Conservation (phyloP, 352 stramenopile species). For the Phytopythium sindhum region DNA sequence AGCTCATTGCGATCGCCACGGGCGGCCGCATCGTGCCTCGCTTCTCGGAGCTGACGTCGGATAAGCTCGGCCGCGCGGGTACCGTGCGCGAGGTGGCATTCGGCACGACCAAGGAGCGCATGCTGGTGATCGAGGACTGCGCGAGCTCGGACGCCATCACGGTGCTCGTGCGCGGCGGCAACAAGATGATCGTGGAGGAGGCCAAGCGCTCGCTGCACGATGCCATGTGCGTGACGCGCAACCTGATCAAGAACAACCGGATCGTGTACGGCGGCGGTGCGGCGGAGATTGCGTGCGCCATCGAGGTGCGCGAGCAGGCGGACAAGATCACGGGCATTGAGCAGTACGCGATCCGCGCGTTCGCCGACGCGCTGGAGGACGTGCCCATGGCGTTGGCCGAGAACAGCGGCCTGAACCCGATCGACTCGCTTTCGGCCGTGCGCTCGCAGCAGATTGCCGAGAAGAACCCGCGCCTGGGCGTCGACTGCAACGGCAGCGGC, state of each 20-base stretch:
- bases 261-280: constrained; percentile 99
- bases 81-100: constrained; percentile 96
- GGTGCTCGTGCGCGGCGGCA: constrained; percentile 97
- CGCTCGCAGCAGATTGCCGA: constrained; percentile 94
- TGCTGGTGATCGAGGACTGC: constrained; percentile 99
- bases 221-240: constrained; percentile 99
- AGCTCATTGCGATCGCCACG: constrained; percentile 99
- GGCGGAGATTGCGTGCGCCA: constrained; percentile 97
- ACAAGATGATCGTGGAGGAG: constrained; percentile 99
- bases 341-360: constrained; percentile 98
- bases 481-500: constrained; percentile 95
- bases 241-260: constrained; percentile 99
- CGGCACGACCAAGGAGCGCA: constrained; percentile 96
- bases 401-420: constrained; percentile 97
- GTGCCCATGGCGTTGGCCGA: constrained; percentile 99
- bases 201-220: constrained; percentile 99
- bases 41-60: constrained; percentile 95
- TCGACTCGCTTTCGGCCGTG: constrained; percentile 97
- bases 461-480: constrained; percentile 94
- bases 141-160: constrained; percentile 97
- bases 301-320: constrained; percentile 91
- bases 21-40: constrained; percentile 98
- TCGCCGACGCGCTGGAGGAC: constrained; percentile 98
- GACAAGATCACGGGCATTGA: constrained; percentile 82
- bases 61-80: constrained; percentile 96